Percentiles rank a stretch among this genome's conserved stretches.
Evolutionary conservation across 768 basidiomycete species (phyloP).

Genomic region (Collybia sordida): DNA sequence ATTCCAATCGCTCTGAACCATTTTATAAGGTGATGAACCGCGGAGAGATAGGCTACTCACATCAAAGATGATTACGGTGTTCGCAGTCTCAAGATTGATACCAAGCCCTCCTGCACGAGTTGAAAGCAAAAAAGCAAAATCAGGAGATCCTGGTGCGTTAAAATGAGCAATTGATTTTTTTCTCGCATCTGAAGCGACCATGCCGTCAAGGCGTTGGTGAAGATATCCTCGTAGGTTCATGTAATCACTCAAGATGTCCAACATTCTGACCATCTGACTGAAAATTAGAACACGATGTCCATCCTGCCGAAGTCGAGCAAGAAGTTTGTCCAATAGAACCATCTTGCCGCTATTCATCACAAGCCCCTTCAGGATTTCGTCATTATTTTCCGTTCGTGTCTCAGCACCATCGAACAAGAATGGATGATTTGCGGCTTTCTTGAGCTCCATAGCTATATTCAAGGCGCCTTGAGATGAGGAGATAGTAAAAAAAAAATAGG

Average conservation of each 20-base stretch:
- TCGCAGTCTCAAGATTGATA: conserved; percentile 97
- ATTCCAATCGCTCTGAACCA: conserved; percentile 88
- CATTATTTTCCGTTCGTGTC: conserved; percentile 50
- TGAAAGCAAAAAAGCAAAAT: conserved; percentile 95
- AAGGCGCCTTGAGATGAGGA: conserved; percentile 2
- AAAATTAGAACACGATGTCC: conserved; percentile 98
- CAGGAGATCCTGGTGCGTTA: conserved; percentile 88
- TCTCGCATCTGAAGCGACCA: conserved; percentile 88
- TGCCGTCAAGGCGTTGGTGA: conserved; percentile 94
- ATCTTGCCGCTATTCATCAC: conserved; percentile 99
- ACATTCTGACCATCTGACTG: conserved; percentile 98
- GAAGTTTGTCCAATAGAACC: conserved; percentile 95
- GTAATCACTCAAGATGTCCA: conserved; percentile 98
- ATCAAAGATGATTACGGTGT: conserved; percentile 99
- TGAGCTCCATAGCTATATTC: conserved; percentile 88
- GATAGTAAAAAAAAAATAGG: not conserved
- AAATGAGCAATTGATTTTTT: conserved; percentile 98
- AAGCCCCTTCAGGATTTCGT: conserved; percentile 91
- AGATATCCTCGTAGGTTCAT: conserved; percentile 87
- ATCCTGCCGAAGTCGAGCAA: conserved; percentile 85
- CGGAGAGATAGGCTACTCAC: conserved; percentile 44
- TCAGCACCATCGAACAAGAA: conserved; percentile 98
- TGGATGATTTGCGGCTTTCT: conserved; percentile 98
- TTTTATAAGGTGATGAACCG: conserved; percentile 6
- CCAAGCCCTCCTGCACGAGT: conserved; percentile 97